Evolutionary conservation across 2,329 filamentous ascomycete genomes (phyloP).

Genomic region (Elsinoe fawcettii): DNA sequence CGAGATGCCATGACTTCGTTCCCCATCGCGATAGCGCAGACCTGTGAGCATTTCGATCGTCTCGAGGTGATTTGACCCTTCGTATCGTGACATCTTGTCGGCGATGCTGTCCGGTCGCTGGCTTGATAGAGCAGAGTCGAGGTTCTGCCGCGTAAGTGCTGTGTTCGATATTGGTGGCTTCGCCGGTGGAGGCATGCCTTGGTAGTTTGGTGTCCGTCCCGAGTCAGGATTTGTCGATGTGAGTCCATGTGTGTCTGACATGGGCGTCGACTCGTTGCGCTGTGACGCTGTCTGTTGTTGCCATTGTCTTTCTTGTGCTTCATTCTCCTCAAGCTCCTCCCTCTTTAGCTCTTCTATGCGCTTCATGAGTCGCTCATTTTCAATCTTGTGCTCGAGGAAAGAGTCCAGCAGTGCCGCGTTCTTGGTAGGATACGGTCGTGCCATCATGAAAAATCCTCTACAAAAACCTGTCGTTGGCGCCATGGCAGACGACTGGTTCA

Average conservation of each 20-base stretch:
- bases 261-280: constrained; percentile 45
- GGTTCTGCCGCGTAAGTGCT: constrained; percentile 68
- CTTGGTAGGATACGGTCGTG: constrained; percentile 79
- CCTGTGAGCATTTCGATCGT: constrained; percentile 92
- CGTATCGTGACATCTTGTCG: constrained; percentile 78
- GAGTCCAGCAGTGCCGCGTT: constrained; percentile 81
- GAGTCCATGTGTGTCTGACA: constrained; percentile 12
- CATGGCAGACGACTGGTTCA: constrained; percentile 42
- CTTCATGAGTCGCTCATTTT: constrained; percentile 79
- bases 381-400: constrained; percentile 93
- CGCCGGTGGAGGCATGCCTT: constrained; percentile 59
- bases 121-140: constrained; percentile 62
- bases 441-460: constrained; percentile 89
- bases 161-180: constrained; percentile 55
- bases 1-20: constrained; percentile 78
- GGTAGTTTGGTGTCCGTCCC: constrained; percentile 32
- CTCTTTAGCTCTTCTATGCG: constrained; percentile 76
- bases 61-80: constrained; percentile 67
- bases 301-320: constrained; percentile 57
- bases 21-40: constrained; percentile 76
- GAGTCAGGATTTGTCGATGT: background rate
- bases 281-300: constrained; percentile 30
- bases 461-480: constrained; percentile 54
- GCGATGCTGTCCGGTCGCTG: constrained; percentile 66
- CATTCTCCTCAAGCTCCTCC: constrained; percentile 75